phyloP scores from a whole-genome alignment of 164 flowering plant genomes.

The Pachysandra terminalis region DNA sequence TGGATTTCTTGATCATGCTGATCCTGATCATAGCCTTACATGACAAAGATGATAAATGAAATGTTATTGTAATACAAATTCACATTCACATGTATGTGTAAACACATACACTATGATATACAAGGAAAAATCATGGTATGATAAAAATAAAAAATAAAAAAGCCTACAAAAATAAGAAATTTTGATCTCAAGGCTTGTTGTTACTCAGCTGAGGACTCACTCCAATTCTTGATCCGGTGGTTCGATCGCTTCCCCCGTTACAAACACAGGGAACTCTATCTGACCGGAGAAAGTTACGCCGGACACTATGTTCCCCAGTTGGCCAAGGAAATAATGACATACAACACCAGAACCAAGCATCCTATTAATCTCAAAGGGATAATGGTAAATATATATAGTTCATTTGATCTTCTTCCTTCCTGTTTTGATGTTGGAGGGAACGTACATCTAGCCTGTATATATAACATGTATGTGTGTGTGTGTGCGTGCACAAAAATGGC shows the following conservation, averaged over 20 bases:
- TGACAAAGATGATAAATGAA: too few relatives aligned
- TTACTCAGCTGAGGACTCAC: slow-evolving; percentile 65
- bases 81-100: too few relatives aligned
- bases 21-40: too few relatives aligned
- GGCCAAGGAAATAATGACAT: slow-evolving; percentile 51
- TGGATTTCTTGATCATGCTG: too few relatives aligned
- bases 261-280: slow-evolving; percentile 54
- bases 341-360: slow-evolving; percentile 43
- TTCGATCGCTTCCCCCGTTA: slow-evolving; percentile 71
- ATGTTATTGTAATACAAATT: too few relatives aligned
- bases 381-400: slow-evolving; percentile 72
- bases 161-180: too few relatives aligned
- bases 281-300: slow-evolving; percentile 91
- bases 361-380: slow-evolving; percentile 72
- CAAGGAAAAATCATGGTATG: too few relatives aligned
- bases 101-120: too few relatives aligned
- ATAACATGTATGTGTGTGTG: background rate
- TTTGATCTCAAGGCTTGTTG: slow-evolving; percentile 3
- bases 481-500: background rate
- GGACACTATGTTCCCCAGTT: slow-evolving; percentile 93
- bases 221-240: slow-evolving; percentile 69
- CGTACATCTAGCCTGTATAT: background rate
- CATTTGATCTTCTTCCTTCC: too few relatives aligned
- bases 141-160: too few relatives aligned
- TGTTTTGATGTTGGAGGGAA: background rate